These are phyloP conservation scores for Chalciporus pseudorubinellus DNA, from an alignment of 768 basidiomycete species.

Conservation along the genomic window DNA sequence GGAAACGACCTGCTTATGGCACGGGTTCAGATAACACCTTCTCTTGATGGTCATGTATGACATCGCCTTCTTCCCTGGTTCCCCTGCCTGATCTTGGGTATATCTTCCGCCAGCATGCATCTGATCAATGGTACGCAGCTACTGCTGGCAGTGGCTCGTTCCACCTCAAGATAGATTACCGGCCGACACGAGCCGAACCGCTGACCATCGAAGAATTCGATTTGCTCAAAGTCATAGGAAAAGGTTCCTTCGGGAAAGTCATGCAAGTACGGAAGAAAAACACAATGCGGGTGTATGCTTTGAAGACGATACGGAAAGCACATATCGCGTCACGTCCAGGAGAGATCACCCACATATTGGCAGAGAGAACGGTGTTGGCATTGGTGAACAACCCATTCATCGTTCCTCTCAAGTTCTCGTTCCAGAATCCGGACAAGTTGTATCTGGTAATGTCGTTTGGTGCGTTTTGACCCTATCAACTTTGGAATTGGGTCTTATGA, in stretches of 20 bases:
- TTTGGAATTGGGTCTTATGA: background rate
- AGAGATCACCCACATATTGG: constrained; percentile 97
- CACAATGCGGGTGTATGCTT: constrained; percentile 94
- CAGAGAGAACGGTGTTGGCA: constrained; percentile 94
- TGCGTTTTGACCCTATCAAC: constrained; percentile 33
- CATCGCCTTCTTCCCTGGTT: background rate
- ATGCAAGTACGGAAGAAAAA: constrained; percentile 99
- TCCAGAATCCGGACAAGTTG: constrained; percentile 96
- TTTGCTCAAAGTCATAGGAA: constrained; percentile 95
- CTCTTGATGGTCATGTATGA: constrained; percentile 73
- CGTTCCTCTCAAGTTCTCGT: constrained; percentile 98
- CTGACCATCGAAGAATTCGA: constrained; percentile 97
- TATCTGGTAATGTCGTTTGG: constrained; percentile 98
- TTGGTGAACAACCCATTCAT: constrained; percentile 99
- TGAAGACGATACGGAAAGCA: constrained; percentile 98
- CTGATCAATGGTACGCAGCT: constrained; percentile 89
- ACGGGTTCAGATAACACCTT: constrained; percentile 86
- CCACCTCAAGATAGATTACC: constrained; percentile 95
- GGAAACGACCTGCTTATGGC: constrained; percentile 95
- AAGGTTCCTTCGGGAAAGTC: constrained; percentile 97
- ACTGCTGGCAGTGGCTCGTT: constrained; percentile 86
- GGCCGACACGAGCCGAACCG: constrained; percentile 76
- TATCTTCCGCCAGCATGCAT: constrained; percentile 53
- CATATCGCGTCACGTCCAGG: constrained; percentile 95
- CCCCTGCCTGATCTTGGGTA: constrained; percentile 5